Conservation (phyloP, 1,284 basidiomycete genomes). For the Ganoderma resinaceum region DNA sequence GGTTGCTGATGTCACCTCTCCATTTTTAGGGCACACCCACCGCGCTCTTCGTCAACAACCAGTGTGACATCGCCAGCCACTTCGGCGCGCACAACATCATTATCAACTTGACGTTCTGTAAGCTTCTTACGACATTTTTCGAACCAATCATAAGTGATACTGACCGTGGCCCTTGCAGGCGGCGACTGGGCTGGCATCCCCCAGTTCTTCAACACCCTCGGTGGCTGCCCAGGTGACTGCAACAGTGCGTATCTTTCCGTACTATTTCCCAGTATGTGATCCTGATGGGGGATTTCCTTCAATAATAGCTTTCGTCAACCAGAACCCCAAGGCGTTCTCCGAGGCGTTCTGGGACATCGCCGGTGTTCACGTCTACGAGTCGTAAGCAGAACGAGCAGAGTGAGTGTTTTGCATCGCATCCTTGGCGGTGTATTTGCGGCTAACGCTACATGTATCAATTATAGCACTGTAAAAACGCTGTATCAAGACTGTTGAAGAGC, state of each 20-base stretch:
- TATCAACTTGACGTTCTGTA: conserved; percentile 59
- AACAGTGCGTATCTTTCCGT: conserved; percentile 43
- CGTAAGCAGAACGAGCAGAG: conserved; percentile 23
- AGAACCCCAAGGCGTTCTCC: conserved; percentile 52
- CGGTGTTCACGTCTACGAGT: conserved; percentile 38
- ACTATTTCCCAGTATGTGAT: neutral
- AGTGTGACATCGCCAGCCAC: conserved; percentile 55
- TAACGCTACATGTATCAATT: conserved; percentile 4
- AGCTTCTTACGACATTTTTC: conserved; percentile 11
- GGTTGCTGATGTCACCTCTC: neutral
- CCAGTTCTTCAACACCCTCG: conserved; percentile 46
- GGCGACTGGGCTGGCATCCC: conserved; percentile 63
- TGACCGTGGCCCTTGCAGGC: conserved; percentile 27
- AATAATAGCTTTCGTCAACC: conserved; percentile 46
- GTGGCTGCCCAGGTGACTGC: conserved; percentile 60
- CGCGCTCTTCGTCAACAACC: conserved; percentile 62
- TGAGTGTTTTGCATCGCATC: neutral
- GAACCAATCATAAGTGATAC: neutral
- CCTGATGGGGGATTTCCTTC: neutral
- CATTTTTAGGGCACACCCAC: conserved; percentile 56
- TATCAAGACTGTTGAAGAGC: neutral
- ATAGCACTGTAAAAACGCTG: conserved; percentile 26
- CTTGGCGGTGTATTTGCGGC: neutral
- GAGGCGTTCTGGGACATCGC: conserved; percentile 58
- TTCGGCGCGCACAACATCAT: conserved; percentile 68